These are phyloP conservation scores for Candida sp. DNA, from an alignment of 1,139 yeast genomes.

Conservation along the genomic window DNA sequence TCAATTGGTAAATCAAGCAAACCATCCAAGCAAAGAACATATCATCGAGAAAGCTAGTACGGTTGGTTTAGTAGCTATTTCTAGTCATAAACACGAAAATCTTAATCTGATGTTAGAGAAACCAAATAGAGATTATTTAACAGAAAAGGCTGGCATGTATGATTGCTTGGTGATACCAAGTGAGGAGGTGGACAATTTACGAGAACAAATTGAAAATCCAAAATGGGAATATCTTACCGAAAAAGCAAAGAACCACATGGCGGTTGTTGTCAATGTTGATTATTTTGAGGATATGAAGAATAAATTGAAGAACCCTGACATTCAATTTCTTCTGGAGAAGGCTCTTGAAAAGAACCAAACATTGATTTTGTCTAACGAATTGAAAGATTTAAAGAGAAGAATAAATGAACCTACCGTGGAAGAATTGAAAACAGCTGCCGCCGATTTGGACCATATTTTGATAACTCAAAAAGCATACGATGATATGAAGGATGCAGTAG, in stretches of 20 bases:
- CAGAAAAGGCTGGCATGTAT: constrained; percentile 22
- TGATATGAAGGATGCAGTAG: constrained; percentile 12
- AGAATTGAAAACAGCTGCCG: constrained; percentile 6
- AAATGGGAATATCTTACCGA: constrained; percentile 19
- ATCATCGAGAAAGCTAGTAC: constrained; percentile 18
- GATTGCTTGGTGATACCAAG: constrained; percentile 24
- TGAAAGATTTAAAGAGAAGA: constrained; percentile 12
- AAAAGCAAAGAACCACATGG: constrained; percentile 17
- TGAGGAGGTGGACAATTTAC: constrained; percentile 15
- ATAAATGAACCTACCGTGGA: constrained; percentile 15
- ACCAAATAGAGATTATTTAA: constrained; percentile 28
- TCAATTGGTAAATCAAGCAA: constrained; percentile 19
- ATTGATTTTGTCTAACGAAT: constrained; percentile 16
- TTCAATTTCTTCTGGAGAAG: constrained; percentile 10
- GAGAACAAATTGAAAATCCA: constrained; percentile 17
- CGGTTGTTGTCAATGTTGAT: constrained; percentile 11
- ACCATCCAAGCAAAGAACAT: constrained; percentile 27
- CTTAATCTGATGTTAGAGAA: constrained; percentile 13
- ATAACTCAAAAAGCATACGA: constrained; percentile 10
- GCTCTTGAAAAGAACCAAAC: constrained; percentile 13
- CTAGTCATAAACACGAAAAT: constrained; percentile 17
- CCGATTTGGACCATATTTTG: constrained; percentile 4
- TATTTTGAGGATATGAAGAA: constrained; percentile 11
- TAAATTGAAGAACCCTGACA: constrained; percentile 11
- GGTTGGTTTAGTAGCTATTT: constrained; percentile 22